Evolutionary conservation across 306 rosid genomes (phyloP).

Genomic region (Crotalaria pallida): DNA sequence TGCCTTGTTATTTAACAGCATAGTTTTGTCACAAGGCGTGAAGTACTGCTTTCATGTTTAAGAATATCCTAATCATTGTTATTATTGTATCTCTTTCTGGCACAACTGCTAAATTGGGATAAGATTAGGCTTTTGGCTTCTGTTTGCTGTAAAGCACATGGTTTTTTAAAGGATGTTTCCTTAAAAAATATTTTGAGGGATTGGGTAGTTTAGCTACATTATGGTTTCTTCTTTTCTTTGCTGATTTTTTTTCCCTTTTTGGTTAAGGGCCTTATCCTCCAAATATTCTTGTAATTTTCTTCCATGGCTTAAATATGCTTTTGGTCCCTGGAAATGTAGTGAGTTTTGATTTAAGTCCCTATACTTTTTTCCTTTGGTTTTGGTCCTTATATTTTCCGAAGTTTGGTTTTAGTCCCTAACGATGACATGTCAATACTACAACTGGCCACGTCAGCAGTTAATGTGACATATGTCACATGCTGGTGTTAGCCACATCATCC

Average conservation of each 20-base stretch:
- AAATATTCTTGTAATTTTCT: not conserved
- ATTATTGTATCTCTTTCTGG: not conserved
- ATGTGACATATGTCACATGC: too few species aligned
- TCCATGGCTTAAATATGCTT: too few species aligned
- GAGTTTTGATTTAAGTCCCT: too few species aligned
- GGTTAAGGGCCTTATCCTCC: not conserved
- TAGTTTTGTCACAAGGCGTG: not conserved
- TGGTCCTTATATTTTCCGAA: too few species aligned
- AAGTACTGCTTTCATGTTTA: not conserved
- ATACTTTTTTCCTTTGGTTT: too few species aligned
- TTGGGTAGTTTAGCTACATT: not conserved
- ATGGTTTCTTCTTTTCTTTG: not conserved
- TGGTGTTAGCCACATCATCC: too few species aligned
- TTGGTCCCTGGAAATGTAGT: too few species aligned
- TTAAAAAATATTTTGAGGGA: not conserved
- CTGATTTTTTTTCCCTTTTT: not conserved
- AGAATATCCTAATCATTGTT: slow-evolving; percentile 6
- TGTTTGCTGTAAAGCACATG: not conserved
- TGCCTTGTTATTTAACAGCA: not conserved
- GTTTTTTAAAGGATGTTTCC: not conserved
- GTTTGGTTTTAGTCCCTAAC: too few species aligned
- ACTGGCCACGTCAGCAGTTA: too few species aligned
- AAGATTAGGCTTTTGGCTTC: not conserved
- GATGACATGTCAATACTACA: too few species aligned
- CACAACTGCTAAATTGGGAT: not conserved